Base-by-base conservation (phyloP, 352 stramenopile genomes). In the Phytophthora melonis region DNA sequence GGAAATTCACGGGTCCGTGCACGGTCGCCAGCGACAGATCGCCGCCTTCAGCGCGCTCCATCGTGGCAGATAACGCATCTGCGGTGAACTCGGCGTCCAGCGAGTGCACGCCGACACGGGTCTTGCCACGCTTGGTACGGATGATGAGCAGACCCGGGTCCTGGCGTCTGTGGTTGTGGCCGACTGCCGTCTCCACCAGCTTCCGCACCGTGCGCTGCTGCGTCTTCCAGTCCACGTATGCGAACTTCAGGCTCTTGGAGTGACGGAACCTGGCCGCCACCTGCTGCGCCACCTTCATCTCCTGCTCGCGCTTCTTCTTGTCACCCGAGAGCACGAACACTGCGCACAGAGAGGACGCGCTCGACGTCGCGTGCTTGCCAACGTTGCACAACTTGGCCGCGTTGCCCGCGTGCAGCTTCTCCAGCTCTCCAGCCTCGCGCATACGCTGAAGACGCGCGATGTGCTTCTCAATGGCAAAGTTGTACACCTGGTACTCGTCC, bases 401-500 rank as follows among this genome's bases (percentile, higher is more conserved):
- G 67, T 94, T 96, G 19, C 87, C 81, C 18, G 72, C 68, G 57
- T 96, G 82, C 56, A 96, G 69, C 66, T 90, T 88, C 58, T 96
- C 89, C 45, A 96, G 70, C 53, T 90, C 85, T 8, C 87, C 88
- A 3, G 77, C 74, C 2, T 84, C 80, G 59, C 89, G 89, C 83
- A 91, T 84, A 34, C 78, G 84, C 58, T 91, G 80, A 23, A 94
- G 69, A 13, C 84, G 82, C 16, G 73, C 87, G 49, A 92, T 90
- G 72, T 96, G 87, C 50, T 92, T 92, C 58, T 94, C 86, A 62
- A 94, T 84, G 1, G 89, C 89, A 77, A 96, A 96, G 43, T 93
- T 94, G 72, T 94, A 94, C 54, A 96, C 85, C 18, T 75, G 60
- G 63, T 93, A 94, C 70, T 96, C 89, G 67, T 93, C 87, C 59